Conservation (phyloP, 495 filamentous ascomycete species). For the Penicillium waksmanii region DNA sequence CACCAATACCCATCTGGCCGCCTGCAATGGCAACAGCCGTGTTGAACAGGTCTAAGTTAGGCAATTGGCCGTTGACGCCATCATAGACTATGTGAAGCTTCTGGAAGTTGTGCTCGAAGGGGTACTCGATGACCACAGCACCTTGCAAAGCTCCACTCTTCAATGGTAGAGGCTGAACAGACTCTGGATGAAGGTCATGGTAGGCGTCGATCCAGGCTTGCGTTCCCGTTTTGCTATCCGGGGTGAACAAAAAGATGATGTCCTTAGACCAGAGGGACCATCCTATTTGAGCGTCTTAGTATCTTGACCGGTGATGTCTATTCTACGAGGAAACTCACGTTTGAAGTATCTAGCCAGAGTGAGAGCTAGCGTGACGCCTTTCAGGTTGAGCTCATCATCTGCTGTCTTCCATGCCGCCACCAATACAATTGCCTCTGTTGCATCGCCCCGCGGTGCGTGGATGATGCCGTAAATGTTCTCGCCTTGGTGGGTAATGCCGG, state of each 20-base stretch:
- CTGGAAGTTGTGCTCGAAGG: conserved; percentile 80
- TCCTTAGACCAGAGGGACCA: conserved; percentile 99
- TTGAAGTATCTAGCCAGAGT: conserved; percentile 94
- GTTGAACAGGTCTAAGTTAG: conserved; percentile 95
- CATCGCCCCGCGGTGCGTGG: conserved; percentile 93
- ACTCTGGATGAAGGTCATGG: conserved; percentile 77
- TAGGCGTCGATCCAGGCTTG: conserved; percentile 99
- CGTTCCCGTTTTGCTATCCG: conserved; percentile 85
- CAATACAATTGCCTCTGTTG: conserved; percentile 96
- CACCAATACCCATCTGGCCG: conserved; percentile 89
- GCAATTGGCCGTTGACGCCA: conserved; percentile 92
- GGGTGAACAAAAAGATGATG: conserved; percentile 88
- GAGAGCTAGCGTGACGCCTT: conserved; percentile 81
- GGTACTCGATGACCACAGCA: conserved; percentile 90
- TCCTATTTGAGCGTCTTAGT: conserved; percentile 50
- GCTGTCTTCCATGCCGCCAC: conserved; percentile 88
- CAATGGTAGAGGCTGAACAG: conserved; percentile 77
- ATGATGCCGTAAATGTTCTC: conserved; percentile 95
- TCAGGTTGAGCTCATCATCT: conserved; percentile 77
- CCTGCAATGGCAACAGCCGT: conserved; percentile 85
- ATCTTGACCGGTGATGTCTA: background rate
- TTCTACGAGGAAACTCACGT: conserved; percentile 44
- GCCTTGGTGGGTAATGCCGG: conserved; percentile 73
- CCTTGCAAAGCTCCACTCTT: conserved; percentile 95
- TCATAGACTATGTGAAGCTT: conserved; percentile 91